These are phyloP conservation scores for Chaetothyriales sp. DNA, from an alignment of 2,329 filamentous ascomycete species.

Conservation along the genomic window DNA sequence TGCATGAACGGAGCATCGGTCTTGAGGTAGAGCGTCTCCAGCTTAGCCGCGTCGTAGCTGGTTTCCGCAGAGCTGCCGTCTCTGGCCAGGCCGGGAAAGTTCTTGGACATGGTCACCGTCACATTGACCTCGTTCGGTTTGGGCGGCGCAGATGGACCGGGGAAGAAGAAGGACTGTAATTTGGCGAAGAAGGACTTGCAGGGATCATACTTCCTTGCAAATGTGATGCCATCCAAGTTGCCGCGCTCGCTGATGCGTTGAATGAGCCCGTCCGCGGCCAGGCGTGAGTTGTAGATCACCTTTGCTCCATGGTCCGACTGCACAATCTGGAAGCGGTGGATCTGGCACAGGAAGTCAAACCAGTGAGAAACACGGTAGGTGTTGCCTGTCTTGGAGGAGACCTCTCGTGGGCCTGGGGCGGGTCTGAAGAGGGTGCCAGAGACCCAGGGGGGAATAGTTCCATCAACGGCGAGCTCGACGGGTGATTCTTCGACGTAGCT, in stretches of 20 bases:
- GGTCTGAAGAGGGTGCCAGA: conserved; percentile 60
- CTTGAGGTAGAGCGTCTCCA: conserved; percentile 42
- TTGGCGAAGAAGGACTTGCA: conserved; percentile 62
- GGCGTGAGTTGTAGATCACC: conserved; percentile 57
- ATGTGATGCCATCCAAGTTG: conserved; percentile 41
- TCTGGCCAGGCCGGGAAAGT: conserved; percentile 43
- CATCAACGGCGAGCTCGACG: conserved; percentile 47
- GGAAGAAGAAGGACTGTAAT: conserved; percentile 45
- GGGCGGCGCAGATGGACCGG: conserved; percentile 5
- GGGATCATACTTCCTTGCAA: conserved; percentile 57
- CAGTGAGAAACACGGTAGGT: conserved; percentile 53
- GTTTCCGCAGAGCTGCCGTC: conserved; percentile 12
- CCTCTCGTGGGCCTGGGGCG: conserved; percentile 50
- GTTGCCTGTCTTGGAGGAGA: conserved; percentile 45
- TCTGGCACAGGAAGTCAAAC: conserved; percentile 58
- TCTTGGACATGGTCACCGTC: conserved; percentile 49
- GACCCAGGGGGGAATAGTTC: conserved; percentile 54
- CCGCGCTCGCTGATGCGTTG: conserved; percentile 47
- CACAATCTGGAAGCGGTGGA: conserved; percentile 56
- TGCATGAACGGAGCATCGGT: conserved; percentile 44
- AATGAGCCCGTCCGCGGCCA: conserved; percentile 49
- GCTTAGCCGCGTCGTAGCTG: conserved; percentile 18
- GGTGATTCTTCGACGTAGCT: conserved; percentile 51
- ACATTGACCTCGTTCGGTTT: conserved; percentile 38
- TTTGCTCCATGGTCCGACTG: conserved; percentile 11